Base-by-base conservation (phyloP, 257 asterid genomes). In the Scutellaria galericulata region DNA sequence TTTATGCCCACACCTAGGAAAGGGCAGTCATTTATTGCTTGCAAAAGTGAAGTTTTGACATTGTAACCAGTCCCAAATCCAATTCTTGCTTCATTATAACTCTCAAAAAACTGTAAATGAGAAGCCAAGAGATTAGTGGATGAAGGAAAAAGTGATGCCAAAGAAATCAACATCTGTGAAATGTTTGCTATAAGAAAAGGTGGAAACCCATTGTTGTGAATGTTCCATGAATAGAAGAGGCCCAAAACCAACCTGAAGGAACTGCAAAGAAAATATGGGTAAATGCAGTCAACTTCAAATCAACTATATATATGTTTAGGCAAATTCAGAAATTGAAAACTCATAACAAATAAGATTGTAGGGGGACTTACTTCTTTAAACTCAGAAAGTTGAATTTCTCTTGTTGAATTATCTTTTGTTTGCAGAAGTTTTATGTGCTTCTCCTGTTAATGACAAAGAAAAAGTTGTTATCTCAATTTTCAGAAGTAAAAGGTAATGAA, bases 61-160 rank as follows among this genome's bases (percentile, higher is more conserved):
- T 76, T 81, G 83, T 81, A 76, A 70, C 95, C 96, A 74, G 95
- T 84, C 71, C 98, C 99, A 86, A 89, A 91, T 50, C 96, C 98
- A 79, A 92, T 80, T 81, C 83, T 87, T 24, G 96, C 97, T 75
- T 86, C 93, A 69, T 73, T 82, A 44, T 78, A 84, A 37, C 77
- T 76, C 71, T 77, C 86, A 65, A 88, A 74, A 82, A 91, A 86
- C 99, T 94, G 92, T 47, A 85, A 65, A 83, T 54, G 59, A 66
- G 69, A 69, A 53, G 68, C 75, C 75, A 81, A 61, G 58, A 74
- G 66, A 56, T 27, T 58, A 42, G 61, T 42, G 64, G 59, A 73
- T 60, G 56, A 68, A 14, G 41, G 6, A 64, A 70, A 75, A 68
- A 15, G 55, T n/a, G 57, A 62, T 50, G 73, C 48, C 35, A 7